These are phyloP conservation scores for Penicillium turbatum DNA, from an alignment of 495 filamentous ascomycete genomes.

Conservation along the genomic window DNA sequence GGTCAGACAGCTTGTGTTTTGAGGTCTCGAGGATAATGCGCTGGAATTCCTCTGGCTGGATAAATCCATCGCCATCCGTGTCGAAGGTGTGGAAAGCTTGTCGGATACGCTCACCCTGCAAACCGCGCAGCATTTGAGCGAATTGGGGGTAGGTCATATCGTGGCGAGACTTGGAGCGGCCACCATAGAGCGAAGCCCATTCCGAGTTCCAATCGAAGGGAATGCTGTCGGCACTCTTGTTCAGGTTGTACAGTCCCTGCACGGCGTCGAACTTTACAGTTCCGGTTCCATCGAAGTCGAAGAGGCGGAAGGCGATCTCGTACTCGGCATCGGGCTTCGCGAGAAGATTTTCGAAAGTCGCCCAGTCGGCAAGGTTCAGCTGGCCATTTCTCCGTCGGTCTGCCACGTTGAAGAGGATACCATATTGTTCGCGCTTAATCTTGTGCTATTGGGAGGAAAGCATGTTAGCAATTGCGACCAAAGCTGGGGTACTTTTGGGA, in stretches of 20 bases:
- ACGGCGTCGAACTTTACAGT: slow-evolving; percentile 85
- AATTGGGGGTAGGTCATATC: slow-evolving; percentile 95
- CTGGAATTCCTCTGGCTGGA: slow-evolving; percentile 93
- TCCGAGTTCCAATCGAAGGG: slow-evolving; percentile 97
- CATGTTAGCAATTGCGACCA: slow-evolving; percentile 12
- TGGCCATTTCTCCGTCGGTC: slow-evolving; percentile 69
- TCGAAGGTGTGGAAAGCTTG: slow-evolving; percentile 93
- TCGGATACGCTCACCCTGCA: slow-evolving; percentile 91
- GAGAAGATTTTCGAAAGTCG: slow-evolving; percentile 86
- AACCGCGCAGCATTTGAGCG: slow-evolving; percentile 92
- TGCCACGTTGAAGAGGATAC: slow-evolving; percentile 84
- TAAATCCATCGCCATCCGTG: slow-evolving; percentile 93
- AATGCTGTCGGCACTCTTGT: slow-evolving; percentile 74
- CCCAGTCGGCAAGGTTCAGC: slow-evolving; percentile 81
- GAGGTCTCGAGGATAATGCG: slow-evolving; percentile 91
- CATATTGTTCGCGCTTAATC: slow-evolving; percentile 91
- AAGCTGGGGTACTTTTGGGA: not conserved
- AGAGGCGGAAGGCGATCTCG: slow-evolving; percentile 95
- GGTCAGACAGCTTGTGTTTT: slow-evolving; percentile 95
- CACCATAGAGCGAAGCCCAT: slow-evolving; percentile 94
- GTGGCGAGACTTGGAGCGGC: slow-evolving; percentile 76
- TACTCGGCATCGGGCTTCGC: slow-evolving; percentile 96
- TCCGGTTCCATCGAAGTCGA: slow-evolving; percentile 78
- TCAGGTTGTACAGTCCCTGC: slow-evolving; percentile 69
- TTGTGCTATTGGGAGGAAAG: slow-evolving; percentile 65